A percentile compares a stretch with the other conserved stretches of the same genome.
Evolutionary conservation across 805 yeast species (phyloP).

Genomic region (Candida oleophila): DNA sequence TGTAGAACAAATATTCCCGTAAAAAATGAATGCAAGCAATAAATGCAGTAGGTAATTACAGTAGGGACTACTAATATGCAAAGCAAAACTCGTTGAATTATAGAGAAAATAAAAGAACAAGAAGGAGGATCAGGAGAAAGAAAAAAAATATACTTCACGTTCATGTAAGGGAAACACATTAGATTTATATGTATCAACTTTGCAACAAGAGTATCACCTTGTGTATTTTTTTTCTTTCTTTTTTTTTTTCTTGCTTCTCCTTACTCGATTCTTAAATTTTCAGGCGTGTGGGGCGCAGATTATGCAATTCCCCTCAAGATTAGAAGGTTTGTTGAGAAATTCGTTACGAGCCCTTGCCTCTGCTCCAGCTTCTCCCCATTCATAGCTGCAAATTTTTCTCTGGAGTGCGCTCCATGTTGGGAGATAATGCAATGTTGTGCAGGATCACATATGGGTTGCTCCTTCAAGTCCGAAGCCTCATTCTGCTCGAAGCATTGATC

Average conservation of each 20-base stretch:
- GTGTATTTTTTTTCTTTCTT: neutral
- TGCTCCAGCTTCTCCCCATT: neutral
- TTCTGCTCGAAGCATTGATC: slow-evolving; percentile 2
- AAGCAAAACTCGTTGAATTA: too few relatives aligned
- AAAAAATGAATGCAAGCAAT: neutral
- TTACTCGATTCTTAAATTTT: neutral
- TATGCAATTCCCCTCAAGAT: neutral
- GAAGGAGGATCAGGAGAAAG: neutral
- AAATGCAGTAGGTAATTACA: neutral
- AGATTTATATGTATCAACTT: neutral
- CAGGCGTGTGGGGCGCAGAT: slow-evolving; percentile 1
- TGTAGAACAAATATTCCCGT: neutral
- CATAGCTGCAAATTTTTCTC: too few relatives aligned
- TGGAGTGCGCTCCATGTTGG: neutral
- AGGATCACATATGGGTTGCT: too few relatives aligned
- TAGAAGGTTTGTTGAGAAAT: neutral
- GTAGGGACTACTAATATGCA: too few relatives aligned
- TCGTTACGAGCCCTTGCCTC: neutral
- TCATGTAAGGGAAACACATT: neutral
- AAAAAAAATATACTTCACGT: neutral
- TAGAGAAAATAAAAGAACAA: neutral
- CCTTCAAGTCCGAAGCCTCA: neutral
- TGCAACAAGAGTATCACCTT: neutral
- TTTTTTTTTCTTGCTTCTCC: neutral
- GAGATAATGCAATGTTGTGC: too few relatives aligned